Base-by-base conservation (phyloP, 2,329 filamentous ascomycete species). In the Fusarium sp. region DNA sequence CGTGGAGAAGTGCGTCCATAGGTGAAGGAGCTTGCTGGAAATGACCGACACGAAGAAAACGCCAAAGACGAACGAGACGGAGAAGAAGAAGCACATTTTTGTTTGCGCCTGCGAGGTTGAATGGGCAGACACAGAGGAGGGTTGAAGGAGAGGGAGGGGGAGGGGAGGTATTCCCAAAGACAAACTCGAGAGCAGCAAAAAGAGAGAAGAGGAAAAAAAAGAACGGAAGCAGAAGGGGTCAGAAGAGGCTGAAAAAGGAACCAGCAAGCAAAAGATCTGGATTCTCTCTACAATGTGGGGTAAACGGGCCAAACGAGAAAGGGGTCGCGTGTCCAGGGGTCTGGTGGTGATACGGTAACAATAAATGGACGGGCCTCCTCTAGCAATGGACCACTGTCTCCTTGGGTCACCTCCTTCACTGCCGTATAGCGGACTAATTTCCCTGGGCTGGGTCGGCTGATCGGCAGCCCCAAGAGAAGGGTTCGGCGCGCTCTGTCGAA, bases 41-140 rank as follows among this genome's bases (percentile, higher is more conserved):
- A 78, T 50, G 13, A 81, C 65, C 37, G 80, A 80, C 64, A 80
- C 64, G 66, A 76, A 74, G 65, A 81, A 81, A 65, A 77, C 63
- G 37, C 79, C 74, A 50, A 82, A 81, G 34, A 79, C 62, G 66
- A 81, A 81, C 45, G 77, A 73, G 43, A 75, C 69, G 61, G 72
- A 75, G 66, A 74, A 67, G 43, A 74, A 67, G 59, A 74, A 74
- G 61, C 72, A 74, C 72, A 74, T 61, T 70, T 25, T 75, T 18
- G 14, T 37, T 37, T 74, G 72, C 72, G 59, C 57, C 59, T 57
- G 60, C 64, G 32, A 59, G 48, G 70, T 72, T 72, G 70, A 72
- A 71, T 25, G 50, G 59, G 64, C 54, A 71, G 48, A 70, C 67
- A 58, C 61, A 34, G 35, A 45, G 30, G 64, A 63, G 43, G 35